phyloP scores from a whole-genome alignment of 176 grass and related monocot genomes.

The Zea mays region DNA sequence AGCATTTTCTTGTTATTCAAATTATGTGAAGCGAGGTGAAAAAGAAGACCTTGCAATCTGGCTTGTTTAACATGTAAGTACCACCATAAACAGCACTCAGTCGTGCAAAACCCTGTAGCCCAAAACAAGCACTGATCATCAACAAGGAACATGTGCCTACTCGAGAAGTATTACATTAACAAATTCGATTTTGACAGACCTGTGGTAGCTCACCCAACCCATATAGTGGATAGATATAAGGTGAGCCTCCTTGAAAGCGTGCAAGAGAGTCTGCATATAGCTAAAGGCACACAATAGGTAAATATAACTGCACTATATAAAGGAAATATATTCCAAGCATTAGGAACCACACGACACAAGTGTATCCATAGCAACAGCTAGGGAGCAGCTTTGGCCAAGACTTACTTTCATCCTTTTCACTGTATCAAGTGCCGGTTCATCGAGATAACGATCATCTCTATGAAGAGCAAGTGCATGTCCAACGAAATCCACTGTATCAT shows the following conservation, averaged over 20 bases:
- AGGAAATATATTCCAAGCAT: constrained; percentile 21
- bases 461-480: constrained; percentile 86
- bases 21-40: constrained; percentile 6
- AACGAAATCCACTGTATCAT: constrained; percentile 82
- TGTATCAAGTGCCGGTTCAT: constrained; percentile 90
- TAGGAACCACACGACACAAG: constrained; percentile 20
- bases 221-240: constrained; percentile 91
- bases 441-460: constrained; percentile 74
- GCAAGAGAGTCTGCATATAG: constrained; percentile 82
- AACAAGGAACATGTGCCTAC: constrained; percentile 13
- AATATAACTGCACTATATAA: constrained; percentile 19
- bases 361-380: constrained; percentile 9
- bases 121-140: constrained; percentile 16
- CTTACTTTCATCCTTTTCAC: constrained; percentile 97
- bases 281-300: constrained; percentile 40
- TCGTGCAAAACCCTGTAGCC: constrained; percentile 78
- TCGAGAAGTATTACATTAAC: constrained; percentile 16
- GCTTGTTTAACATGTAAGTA: constrained; percentile 96
- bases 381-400: constrained; percentile 17
- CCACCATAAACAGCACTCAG: constrained; percentile 99
- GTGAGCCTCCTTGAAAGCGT: constrained; percentile 88
- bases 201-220: constrained; percentile 88
- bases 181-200: constrained; percentile 48
- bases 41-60: constrained; percentile 85
- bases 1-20: neutral